A percentile compares a stretch with the other conserved stretches of the same genome.
Evolutionary conservation across 2,329 filamentous ascomycete genomes (phyloP).

Genomic region (Colletotrichum cereale): DNA sequence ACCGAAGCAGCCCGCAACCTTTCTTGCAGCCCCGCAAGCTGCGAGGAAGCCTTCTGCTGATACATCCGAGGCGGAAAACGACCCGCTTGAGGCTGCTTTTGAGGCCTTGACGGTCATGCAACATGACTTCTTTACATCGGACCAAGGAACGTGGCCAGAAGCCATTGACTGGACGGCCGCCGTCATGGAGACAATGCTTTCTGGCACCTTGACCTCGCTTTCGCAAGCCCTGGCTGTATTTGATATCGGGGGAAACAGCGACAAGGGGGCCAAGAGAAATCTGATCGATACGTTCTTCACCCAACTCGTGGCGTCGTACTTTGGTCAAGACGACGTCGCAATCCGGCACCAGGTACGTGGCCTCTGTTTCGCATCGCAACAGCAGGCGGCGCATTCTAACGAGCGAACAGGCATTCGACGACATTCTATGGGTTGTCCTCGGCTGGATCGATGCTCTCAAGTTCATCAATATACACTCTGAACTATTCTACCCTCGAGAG

Average conservation of each 20-base stretch:
- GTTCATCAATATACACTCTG: conserved; percentile 79
- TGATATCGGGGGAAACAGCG: conserved; percentile 50
- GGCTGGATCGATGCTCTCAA: conserved; percentile 88
- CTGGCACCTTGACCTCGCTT: conserved; percentile 78
- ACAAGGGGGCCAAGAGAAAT: conserved; percentile 74
- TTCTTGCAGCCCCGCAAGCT: conserved; percentile 20
- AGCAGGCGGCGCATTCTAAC: conserved; percentile 19
- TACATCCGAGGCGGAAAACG: conserved; percentile 34
- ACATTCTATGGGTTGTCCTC: conserved; percentile 95
- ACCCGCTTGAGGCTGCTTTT: conserved; percentile 64
- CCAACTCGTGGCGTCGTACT: conserved; percentile 83
- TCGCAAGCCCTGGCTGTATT: conserved; percentile 67
- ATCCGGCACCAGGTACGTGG: conserved; percentile 69
- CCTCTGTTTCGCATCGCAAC: neutral
- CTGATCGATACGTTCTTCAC: conserved; percentile 86
- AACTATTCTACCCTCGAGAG: conserved; percentile 66
- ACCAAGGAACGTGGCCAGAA: conserved; percentile 84
- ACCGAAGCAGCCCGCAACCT: conserved; percentile 24
- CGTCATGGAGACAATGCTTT: conserved; percentile 83
- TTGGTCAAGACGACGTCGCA: conserved; percentile 83
- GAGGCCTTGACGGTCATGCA: conserved; percentile 82
- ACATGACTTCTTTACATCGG: conserved; percentile 79
- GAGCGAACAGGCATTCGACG: conserved; percentile 80
- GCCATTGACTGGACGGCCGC: conserved; percentile 96
- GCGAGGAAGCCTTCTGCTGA: neutral